A percentile compares a stretch with the other conserved stretches of the same genome.
Evolutionary conservation across 2,329 filamentous ascomycete species (phyloP).

Genomic region (Fusarium agapanthi): DNA sequence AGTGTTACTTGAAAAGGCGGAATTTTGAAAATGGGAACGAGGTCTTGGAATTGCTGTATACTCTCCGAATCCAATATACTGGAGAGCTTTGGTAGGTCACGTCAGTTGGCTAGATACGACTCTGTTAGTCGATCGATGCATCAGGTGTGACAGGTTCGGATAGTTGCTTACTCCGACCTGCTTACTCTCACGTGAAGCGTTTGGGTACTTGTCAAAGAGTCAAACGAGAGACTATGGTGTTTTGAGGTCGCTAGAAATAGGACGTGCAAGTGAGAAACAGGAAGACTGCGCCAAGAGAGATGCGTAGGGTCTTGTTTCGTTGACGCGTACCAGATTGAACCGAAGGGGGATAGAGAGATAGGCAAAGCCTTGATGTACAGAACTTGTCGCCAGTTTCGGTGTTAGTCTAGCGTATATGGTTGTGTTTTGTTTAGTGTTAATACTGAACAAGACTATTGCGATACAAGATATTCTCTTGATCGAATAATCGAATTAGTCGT

Average conservation of each 20-base stretch:
- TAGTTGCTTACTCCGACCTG: conserved; percentile 37
- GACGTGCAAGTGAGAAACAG: conserved; percentile 6
- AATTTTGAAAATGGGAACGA: conserved; percentile 12
- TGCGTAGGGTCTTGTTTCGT: conserved; percentile 14
- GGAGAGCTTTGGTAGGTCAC: not conserved
- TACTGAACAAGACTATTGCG: not conserved
- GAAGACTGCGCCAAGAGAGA: conserved; percentile 7
- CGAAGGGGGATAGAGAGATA: conserved; percentile 5
- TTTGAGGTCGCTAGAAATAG: conserved; percentile 20
- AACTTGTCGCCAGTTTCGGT: conserved; percentile 31
- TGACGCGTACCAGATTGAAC: conserved; percentile 9
- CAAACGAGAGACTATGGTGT: conserved; percentile 8
- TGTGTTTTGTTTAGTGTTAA: not conserved
- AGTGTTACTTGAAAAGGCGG: conserved; percentile 4
- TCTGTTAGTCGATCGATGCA: conserved; percentile 14
- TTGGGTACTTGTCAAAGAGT: not conserved
- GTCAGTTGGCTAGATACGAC: conserved; percentile 6
- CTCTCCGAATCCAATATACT: conserved; percentile 15
- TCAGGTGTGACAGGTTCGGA: conserved; percentile 12
- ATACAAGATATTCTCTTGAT: conserved; percentile 8
- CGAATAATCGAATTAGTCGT: not conserved
- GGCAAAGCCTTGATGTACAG: conserved; percentile 30
- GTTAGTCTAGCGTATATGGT: not conserved
- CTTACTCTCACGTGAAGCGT: conserved; percentile 32
- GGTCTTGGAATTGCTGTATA: conserved; percentile 1